These are phyloP conservation scores for Solanum chiquidenum DNA, from an alignment of 257 asterid species.

Conservation along the genomic window DNA sequence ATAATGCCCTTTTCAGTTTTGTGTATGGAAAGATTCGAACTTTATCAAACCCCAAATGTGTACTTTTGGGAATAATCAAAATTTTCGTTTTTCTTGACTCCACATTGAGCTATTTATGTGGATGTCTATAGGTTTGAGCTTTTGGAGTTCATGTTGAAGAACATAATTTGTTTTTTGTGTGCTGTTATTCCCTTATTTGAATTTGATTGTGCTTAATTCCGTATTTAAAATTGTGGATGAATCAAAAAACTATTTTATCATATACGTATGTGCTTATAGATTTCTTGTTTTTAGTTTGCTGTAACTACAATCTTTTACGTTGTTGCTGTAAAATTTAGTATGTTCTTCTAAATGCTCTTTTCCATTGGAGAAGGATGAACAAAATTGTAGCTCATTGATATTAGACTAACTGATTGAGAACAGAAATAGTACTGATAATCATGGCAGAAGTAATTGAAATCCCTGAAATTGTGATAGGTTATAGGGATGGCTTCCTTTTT, in stretches of 20 bases:
- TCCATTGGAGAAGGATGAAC: neutral
- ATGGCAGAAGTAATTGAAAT: neutral
- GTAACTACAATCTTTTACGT: neutral
- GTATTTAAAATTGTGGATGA: neutral
- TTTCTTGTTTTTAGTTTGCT: neutral
- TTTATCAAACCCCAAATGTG: neutral
- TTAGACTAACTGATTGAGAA: neutral
- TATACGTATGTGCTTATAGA: neutral
- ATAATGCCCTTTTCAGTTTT: neutral
- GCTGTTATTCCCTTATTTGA: neutral
- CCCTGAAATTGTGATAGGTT: neutral
- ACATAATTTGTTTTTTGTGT: neutral
- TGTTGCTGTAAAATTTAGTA: neutral
- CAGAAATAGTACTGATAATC: neutral
- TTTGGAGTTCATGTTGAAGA: neutral
- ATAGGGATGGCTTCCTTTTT: neutral
- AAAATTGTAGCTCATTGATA: neutral
- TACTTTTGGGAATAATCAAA: neutral
- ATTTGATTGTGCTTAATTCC: neutral
- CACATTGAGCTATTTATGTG: neutral
- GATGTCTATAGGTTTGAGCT: neutral
- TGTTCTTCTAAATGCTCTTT: neutral
- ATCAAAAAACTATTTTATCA: neutral
- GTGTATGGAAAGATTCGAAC: neutral
- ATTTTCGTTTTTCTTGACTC: neutral